Evolutionary conservation across 2,329 filamentous ascomycete species (phyloP).

Genomic region (Penicillium olsonii): DNA sequence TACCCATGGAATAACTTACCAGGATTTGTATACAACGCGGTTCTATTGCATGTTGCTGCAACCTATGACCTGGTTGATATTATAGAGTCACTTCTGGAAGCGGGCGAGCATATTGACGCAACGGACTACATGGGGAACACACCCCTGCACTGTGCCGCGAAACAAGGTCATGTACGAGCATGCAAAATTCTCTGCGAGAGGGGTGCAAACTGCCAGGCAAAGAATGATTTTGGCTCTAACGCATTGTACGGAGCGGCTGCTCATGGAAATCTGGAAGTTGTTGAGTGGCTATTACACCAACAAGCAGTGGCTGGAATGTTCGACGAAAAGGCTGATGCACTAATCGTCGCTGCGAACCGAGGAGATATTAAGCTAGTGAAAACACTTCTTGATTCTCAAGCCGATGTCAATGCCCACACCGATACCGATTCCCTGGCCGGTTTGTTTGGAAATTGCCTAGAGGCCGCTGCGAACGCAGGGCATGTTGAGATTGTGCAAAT

Average conservation of each 20-base stretch:
- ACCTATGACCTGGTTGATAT: neutral
- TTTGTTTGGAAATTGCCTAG: neutral
- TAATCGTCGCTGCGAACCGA: neutral
- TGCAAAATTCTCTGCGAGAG: neutral
- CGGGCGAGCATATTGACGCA: neutral
- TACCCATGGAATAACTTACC: too few species aligned
- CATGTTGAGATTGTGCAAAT: neutral
- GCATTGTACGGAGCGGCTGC: constrained; percentile 3
- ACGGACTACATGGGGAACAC: neutral
- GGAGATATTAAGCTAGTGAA: neutral
- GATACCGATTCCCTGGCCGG: neutral
- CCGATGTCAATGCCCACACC: neutral
- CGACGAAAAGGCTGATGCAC: neutral
- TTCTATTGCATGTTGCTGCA: neutral
- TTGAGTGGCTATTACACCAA: constrained; percentile 2
- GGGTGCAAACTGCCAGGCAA: neutral
- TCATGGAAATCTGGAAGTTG: neutral
- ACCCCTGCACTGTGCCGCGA: neutral
- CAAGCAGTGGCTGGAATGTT: neutral
- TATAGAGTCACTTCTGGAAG: neutral
- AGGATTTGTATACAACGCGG: neutral
- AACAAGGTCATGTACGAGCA: neutral
- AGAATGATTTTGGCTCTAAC: neutral
- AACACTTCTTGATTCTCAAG: neutral
- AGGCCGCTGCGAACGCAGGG: neutral